These are phyloP conservation scores for Chytridium lagenaria DNA, from an alignment of 371 early-diverging fungal species.

Conservation along the genomic window DNA sequence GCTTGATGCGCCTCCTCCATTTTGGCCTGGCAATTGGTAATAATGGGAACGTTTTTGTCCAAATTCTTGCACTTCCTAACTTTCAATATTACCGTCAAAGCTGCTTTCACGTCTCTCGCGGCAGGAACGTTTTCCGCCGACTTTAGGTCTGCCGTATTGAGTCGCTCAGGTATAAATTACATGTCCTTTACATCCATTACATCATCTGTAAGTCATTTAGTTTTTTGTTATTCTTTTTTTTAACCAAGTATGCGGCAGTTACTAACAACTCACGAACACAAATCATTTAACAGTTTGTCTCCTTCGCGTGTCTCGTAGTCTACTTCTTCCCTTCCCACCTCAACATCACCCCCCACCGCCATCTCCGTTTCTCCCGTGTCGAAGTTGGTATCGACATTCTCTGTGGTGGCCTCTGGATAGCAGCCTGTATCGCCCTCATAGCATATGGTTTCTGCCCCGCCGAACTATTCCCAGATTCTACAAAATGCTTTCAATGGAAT, in stretches of 20 bases:
- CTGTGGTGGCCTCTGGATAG: constrained; percentile 44
- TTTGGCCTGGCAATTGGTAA: constrained; percentile 30
- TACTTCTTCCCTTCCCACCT: constrained; percentile 54
- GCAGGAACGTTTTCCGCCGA: constrained; percentile 44
- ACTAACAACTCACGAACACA: neutral
- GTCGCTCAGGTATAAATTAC: constrained; percentile 46
- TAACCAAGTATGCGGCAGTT: neutral
- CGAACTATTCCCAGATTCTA: constrained; percentile 2
- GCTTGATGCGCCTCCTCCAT: constrained; percentile 17
- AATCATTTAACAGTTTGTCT: constrained; percentile 43
- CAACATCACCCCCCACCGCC: constrained; percentile 53
- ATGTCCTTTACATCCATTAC: constrained; percentile 48
- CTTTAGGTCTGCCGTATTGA: constrained; percentile 45
- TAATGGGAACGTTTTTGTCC: neutral
- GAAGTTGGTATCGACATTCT: constrained; percentile 48
- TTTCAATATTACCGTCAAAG: constrained; percentile 22
- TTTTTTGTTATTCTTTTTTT: neutral
- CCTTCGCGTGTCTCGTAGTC: constrained; percentile 51
- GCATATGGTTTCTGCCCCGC: constrained; percentile 32
- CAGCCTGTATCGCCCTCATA: constrained; percentile 42
- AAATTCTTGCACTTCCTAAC: neutral
- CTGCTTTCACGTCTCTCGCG: constrained; percentile 44
- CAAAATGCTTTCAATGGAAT: constrained; percentile 42
- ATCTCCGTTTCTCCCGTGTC: constrained; percentile 54
- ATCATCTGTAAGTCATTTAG: constrained; percentile 31